These are phyloP conservation scores for Linum lewisii DNA, from an alignment of 345 rosid genomes.

Conservation along the genomic window DNA sequence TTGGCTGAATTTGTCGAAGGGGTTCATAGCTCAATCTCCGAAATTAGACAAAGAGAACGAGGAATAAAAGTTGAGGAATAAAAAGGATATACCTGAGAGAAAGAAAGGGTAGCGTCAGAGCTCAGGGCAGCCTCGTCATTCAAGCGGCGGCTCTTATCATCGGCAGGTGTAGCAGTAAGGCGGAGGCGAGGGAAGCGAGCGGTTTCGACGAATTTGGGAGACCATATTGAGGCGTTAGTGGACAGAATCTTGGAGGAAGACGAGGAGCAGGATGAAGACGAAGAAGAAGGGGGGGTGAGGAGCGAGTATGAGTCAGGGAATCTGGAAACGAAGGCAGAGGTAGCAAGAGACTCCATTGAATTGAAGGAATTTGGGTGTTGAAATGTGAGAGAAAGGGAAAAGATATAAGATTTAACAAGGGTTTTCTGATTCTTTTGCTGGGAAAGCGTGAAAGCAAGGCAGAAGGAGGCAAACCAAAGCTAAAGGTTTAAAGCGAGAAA, in stretches of 20 bases:
- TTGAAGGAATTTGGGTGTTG: neutral
- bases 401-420: neutral
- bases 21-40: neutral
- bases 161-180: constrained; percentile 34
- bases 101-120: constrained; percentile 35
- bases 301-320: constrained; percentile 27
- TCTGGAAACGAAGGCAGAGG: constrained; percentile 25
- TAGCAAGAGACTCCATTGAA: constrained; percentile 50
- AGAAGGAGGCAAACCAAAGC: too few species aligned
- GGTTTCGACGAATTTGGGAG: constrained; percentile 30
- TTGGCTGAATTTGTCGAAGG: neutral
- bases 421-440: neutral
- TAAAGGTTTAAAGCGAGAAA: neutral
- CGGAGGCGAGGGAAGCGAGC: constrained; percentile 27
- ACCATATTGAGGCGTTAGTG: constrained; percentile 19
- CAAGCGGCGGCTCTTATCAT: constrained; percentile 16
- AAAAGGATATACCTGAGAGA: constrained; percentile 39
- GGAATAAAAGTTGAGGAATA: too few species aligned
- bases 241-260: constrained; percentile 9
- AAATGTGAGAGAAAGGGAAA: neutral
- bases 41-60: neutral
- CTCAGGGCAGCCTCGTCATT: constrained; percentile 29
- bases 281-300: constrained; percentile 19
- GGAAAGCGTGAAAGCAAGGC: too few species aligned
- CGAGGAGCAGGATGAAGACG: constrained; percentile 24